These are phyloP conservation scores for Acacia confusa DNA, from an alignment of 306 rosid species.

Conservation along the genomic window DNA sequence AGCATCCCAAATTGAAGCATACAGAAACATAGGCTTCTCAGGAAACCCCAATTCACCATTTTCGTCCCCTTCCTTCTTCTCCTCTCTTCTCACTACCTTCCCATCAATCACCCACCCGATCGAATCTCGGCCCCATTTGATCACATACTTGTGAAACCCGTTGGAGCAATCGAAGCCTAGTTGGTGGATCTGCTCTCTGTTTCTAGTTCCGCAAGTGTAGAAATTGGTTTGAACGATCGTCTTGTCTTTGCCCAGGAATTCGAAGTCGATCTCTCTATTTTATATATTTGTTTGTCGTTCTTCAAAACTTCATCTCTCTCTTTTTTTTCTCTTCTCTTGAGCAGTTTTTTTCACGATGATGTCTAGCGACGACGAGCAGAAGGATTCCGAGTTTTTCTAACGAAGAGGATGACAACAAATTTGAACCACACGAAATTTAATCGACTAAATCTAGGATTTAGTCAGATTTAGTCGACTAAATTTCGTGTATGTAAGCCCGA, in stretches of 20 bases:
- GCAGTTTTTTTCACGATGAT: no score
- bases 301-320: no score
- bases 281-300: no score
- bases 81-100: conserved; percentile 43
- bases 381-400: no score
- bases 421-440: no score
- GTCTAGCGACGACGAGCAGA: no score
- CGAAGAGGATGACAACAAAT: no score
- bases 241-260: conserved; percentile 54
- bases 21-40: conserved; percentile 55
- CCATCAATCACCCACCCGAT: conserved; percentile 68
- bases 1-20: conserved; percentile 67
- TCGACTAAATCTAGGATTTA: no score
- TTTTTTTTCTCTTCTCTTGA: no score
- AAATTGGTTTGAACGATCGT: conserved; percentile 51
- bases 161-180: conserved; percentile 54
- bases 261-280: conserved; percentile 79
- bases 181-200: conserved; percentile 43
- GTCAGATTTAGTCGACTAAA: no score
- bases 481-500: no score
- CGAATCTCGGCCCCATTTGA: conserved; percentile 43
- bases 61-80: conserved; percentile 36
- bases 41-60: conserved; percentile 39
- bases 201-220: conserved; percentile 41
- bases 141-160: conserved; percentile 54